Conservation (phyloP, 1,139 yeast species). For the Saccharomyces hybrid region DNA sequence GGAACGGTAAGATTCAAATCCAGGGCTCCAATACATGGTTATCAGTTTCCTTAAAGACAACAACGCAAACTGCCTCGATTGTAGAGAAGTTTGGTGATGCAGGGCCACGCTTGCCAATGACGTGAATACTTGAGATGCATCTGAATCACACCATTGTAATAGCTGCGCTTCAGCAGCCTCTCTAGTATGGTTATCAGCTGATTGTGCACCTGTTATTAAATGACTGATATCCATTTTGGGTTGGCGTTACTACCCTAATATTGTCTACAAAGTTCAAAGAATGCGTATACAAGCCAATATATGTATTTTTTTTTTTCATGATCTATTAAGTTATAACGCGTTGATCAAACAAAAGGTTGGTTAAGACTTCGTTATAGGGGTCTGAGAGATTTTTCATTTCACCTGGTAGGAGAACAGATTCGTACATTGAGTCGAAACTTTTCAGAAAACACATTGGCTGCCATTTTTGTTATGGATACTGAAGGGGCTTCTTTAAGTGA, state of each 20-base stretch:
- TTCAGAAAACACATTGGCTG: background rate
- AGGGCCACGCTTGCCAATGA: constrained; percentile 27
- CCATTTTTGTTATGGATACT: constrained; percentile 8
- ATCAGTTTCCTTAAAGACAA: constrained; percentile 63
- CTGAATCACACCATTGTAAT: constrained; percentile 20
- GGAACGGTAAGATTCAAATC: constrained; percentile 68
- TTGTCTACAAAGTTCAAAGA: background rate
- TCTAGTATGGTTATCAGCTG: constrained; percentile 31
- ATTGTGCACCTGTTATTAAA: constrained; percentile 24
- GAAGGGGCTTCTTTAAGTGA: constrained; percentile 75
- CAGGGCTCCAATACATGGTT: constrained; percentile 77
- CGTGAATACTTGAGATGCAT: constrained; percentile 31
- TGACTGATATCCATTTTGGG: constrained; percentile 12
- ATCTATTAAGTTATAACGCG: background rate
- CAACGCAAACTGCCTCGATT: constrained; percentile 55
- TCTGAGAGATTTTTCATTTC: background rate
- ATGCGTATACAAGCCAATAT: background rate
- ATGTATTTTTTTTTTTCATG: background rate
- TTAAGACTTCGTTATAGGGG: background rate
- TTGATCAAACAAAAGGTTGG: background rate
- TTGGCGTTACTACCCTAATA: background rate
- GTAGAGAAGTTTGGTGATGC: constrained; percentile 8
- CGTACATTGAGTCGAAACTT: background rate
- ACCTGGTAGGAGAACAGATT: background rate
- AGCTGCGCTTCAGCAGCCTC: constrained; percentile 31